Conservation (phyloP, 208 protist species). For the Leishmania guyanensis region DNA sequence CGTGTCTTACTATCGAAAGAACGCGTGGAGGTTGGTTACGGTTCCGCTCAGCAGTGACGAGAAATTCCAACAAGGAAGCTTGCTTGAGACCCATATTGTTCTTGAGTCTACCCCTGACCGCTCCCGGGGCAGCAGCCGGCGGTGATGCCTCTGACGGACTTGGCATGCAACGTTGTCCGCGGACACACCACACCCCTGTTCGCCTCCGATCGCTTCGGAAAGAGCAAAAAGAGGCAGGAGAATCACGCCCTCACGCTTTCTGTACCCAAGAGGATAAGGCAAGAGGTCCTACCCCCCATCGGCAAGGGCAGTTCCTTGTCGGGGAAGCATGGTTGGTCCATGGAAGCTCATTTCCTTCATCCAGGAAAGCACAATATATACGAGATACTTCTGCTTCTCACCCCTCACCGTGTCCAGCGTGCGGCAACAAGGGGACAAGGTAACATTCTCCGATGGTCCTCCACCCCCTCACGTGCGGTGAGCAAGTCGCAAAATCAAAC, state of each 20-base stretch:
- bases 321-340: constrained; percentile 30
- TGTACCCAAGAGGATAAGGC: constrained; percentile 32
- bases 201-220: constrained; percentile 44
- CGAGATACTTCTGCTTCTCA: constrained; percentile 40
- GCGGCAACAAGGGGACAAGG: constrained; percentile 28
- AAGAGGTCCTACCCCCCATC: constrained; percentile 25
- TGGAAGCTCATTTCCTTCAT: constrained; percentile 44
- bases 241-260: constrained; percentile 47
- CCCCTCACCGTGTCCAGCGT: constrained; percentile 29
- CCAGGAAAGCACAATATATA: constrained; percentile 59
- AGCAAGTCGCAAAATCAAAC: constrained; percentile 42
- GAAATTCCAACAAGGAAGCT: constrained; percentile 55
- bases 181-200: neutral
- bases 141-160: neutral
- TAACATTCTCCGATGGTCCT: constrained; percentile 6
- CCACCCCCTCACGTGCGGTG: constrained; percentile 11
- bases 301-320: constrained; percentile 29
- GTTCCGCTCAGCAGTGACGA: constrained; percentile 43
- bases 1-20: constrained; percentile 53
- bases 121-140: neutral
- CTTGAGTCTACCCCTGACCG: neutral
- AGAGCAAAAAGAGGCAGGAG: constrained; percentile 75
- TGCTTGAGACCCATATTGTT: constrained; percentile 26
- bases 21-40: constrained; percentile 20
- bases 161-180: neutral